Base-by-base conservation (phyloP, 1,139 yeast genomes). In the Magnusiomyces clavatus region DNA sequence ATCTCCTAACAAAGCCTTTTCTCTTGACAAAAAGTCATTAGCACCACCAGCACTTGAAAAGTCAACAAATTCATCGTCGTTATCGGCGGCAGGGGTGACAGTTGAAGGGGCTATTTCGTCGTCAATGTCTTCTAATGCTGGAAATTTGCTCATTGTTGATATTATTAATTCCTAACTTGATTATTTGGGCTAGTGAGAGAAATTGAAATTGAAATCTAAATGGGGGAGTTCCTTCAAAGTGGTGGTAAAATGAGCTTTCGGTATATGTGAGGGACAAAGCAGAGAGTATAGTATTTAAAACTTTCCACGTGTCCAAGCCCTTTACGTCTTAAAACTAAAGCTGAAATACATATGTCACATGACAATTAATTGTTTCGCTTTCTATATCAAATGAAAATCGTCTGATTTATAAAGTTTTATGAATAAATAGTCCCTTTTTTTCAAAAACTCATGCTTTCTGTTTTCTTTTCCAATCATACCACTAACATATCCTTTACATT, bases 1-100 rank as follows among this genome's bases (percentile, higher is more conserved):
- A 57, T 82, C 90, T 14, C 97, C 97, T 11, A 89, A 71, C 42
- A 85, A 75, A 57, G 87, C 95, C 67, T 82, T 81, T 70, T 90
- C 97, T 64, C 97, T 81, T 46, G 88, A 76, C 57, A 88, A 73
- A 65, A 90, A 86, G 69, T 89, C 96, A 50, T 67, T 74, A 51
- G 65, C 73, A 36, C 58, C 65, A 29, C 61, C 70, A 24, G 63
- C 70, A 49, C 67, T 68, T 17, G 53, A 44, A 42, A 59, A 60
- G 49, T 67, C 71, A 53, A 74, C 68, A 49, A 77, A 76, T 54
- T 60, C 59, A 46, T 58, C 56, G n/a, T 55, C 59, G 44, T 58
- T 58, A 46, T 57, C 61, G 36, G 50, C 53, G 12, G 40, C 16
- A 3, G 17, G 14, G 40, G 48, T 54, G n/a, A 20, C 34, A 19